Evolutionary conservation across 306 rosid species (phyloP).

Genomic region (Vigna nakashimae): DNA sequence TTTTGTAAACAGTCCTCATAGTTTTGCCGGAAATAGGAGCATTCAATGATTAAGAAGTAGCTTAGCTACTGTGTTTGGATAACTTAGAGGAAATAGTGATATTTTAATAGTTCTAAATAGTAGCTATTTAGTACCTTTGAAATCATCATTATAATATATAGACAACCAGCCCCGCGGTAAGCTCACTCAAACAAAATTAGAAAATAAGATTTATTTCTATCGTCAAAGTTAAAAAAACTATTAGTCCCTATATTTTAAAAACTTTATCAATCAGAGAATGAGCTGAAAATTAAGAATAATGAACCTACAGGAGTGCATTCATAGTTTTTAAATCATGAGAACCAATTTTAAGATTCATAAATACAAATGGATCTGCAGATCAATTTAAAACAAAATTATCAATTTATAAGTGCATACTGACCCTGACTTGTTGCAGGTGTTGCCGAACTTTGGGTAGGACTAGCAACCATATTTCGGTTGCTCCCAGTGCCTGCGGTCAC

Average conservation of each 20-base stretch:
- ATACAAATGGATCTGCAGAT: conserved; percentile 11
- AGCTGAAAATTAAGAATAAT: neutral
- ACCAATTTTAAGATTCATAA: neutral
- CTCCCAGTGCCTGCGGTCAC: conserved; percentile 91
- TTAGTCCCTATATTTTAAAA: conserved; percentile 1
- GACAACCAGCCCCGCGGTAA: neutral
- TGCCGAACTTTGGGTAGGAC: conserved; percentile 89
- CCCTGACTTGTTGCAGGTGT: conserved; percentile 94
- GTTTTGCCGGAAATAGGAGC: neutral
- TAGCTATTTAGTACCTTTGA: neutral
- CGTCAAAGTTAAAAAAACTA: neutral
- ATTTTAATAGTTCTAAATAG: neutral
- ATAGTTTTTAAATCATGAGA: conserved; percentile 23
- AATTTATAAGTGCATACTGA: conserved; percentile 44
- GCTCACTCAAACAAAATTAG: neutral
- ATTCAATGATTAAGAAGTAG: neutral
- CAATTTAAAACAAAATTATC: conserved; percentile 13
- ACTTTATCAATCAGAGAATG: neutral
- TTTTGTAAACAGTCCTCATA: neutral
- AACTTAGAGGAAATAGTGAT: neutral
- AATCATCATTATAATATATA: neutral
- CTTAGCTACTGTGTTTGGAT: neutral
- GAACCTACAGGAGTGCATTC: neutral
- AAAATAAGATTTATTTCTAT: neutral
- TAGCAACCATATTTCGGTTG: conserved; percentile 89